Evolutionary conservation across 805 yeast genomes (phyloP), one percentile per base, ranked within the genome.

Genomic region (Jamesozyma lodderae): DNA sequence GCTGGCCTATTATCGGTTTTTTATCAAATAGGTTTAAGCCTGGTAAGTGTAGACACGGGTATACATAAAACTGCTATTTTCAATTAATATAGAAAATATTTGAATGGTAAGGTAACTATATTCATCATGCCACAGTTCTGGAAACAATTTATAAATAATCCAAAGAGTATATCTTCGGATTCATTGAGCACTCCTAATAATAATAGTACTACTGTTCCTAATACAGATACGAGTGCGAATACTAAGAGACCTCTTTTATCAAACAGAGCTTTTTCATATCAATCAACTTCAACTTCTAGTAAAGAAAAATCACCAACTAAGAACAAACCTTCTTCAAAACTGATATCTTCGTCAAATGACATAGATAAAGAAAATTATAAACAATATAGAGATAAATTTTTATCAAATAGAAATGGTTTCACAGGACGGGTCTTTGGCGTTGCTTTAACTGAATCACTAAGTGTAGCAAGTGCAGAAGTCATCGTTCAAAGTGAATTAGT

Each of bases 351-450:
- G 11, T 8, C 24, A 17, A 14, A 25, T 14, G 6, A 14, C 14
- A 6, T 16, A 17, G 17, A 10, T 7, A 15, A 16, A 14, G 31
- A 28, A 14, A 31, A 60, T 45, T 46, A 50, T 29, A 57, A 63
- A 47, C 53, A 49, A 21, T 63, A 60, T 33, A 53, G 70, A 40
- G 69, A 66, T 42, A 56, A 53, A 33, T 66, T 66, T 43, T 44
- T 66, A 14, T 52, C 60, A 1, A 49, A 49, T 33, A 51, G 57
- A 33, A 60, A 63, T 39, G 67, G 62, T 2, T 64, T 62, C 38
- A 64, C 67, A 1, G 68, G 64, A 27, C 58, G 60, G 36, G 77
- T 92, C 41, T 81, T 92, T 69, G 96, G 96, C 13, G 86, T 80
- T 4, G 75, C 90, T 1, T 67, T 92, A 24, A 73, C 72, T 9